phyloP scores from a whole-genome alignment of 768 basidiomycete genomes.

The Kwoniella pini region DNA sequence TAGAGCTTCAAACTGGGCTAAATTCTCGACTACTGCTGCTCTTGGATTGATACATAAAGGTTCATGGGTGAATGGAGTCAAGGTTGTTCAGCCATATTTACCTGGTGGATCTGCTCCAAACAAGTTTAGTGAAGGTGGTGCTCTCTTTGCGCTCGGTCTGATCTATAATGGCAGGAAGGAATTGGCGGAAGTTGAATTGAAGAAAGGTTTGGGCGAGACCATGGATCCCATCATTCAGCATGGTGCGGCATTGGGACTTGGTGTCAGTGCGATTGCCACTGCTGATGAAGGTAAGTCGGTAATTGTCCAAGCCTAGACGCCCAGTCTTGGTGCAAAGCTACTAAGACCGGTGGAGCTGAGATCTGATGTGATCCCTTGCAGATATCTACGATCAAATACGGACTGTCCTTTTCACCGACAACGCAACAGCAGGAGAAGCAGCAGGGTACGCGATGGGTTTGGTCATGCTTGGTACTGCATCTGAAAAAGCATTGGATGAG shows the following conservation, averaged over 20 bases:
- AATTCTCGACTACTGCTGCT: slow-evolving; percentile 95
- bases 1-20: slow-evolving; percentile 95
- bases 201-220: slow-evolving; percentile 60
- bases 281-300: slow-evolving; percentile 66
- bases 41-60: slow-evolving; percentile 98
- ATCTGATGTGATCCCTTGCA: slow-evolving; percentile 21
- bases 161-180: slow-evolving; percentile 80
- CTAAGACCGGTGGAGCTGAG: neutral
- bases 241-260: slow-evolving; percentile 94
- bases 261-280: slow-evolving; percentile 91
- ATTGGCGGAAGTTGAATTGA: slow-evolving; percentile 76
- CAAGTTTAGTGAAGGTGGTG: slow-evolving; percentile 91
- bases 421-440: slow-evolving; percentile 92
- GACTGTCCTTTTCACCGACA: slow-evolving; percentile 84
- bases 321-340: no score
- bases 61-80: slow-evolving; percentile 88
- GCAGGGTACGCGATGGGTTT: slow-evolving; percentile 97
- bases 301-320: no score
- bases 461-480: slow-evolving; percentile 94
- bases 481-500: slow-evolving; percentile 75
- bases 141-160: slow-evolving; percentile 90
- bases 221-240: slow-evolving; percentile 88
- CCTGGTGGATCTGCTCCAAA: slow-evolving; percentile 69
- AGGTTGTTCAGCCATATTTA: slow-evolving; percentile 89
- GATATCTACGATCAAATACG: slow-evolving; percentile 92